These are phyloP conservation scores for Wallacemonas collosoma DNA, from an alignment of 208 protist species.

Conservation along the genomic window DNA sequence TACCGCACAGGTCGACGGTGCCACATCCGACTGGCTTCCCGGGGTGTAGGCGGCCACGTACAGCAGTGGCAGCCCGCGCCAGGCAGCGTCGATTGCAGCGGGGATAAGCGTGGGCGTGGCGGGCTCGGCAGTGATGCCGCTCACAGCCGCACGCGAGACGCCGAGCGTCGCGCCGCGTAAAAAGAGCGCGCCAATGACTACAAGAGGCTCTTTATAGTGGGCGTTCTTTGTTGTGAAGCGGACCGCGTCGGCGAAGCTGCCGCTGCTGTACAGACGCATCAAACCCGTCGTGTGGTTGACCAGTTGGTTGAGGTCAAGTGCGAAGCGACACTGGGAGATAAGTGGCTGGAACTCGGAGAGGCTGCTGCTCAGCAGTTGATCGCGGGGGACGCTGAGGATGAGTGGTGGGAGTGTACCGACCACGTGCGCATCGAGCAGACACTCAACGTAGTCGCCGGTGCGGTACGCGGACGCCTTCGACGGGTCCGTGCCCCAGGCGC, in stretches of 20 bases:
- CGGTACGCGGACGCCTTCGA: slow-evolving; percentile 25
- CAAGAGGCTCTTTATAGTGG: slow-evolving; percentile 27
- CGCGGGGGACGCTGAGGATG: slow-evolving; percentile 30
- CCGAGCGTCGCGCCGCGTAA: slow-evolving; percentile 45
- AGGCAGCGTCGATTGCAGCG: neutral
- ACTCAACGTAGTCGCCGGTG: slow-evolving; percentile 33
- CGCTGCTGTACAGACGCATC: slow-evolving; percentile 52
- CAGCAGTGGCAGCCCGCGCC: slow-evolving; percentile 30
- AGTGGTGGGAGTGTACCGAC: slow-evolving; percentile 36
- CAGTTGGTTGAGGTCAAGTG: slow-evolving; percentile 38
- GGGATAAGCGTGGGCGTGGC: too few species aligned
- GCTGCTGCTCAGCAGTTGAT: slow-evolving; percentile 1
- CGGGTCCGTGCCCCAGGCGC: slow-evolving; percentile 25
- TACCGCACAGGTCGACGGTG: neutral
- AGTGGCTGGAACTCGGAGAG: slow-evolving; percentile 7
- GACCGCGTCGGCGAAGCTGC: slow-evolving; percentile 35
- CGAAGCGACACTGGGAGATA: slow-evolving; percentile 20
- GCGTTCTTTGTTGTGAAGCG: neutral
- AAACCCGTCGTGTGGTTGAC: slow-evolving; percentile 11
- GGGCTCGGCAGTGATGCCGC: neutral
- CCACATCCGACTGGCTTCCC: slow-evolving; percentile 9
- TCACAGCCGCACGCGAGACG: slow-evolving; percentile 27
- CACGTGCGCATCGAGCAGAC: slow-evolving; percentile 5
- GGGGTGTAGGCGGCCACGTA: slow-evolving; percentile 27
- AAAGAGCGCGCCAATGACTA: slow-evolving; percentile 54